A percentile compares a stretch with the other conserved stretches of the same genome.
Conservation (phyloP, 495 filamentous ascomycete genomes). For the Penicillium longicatenatum region DNA sequence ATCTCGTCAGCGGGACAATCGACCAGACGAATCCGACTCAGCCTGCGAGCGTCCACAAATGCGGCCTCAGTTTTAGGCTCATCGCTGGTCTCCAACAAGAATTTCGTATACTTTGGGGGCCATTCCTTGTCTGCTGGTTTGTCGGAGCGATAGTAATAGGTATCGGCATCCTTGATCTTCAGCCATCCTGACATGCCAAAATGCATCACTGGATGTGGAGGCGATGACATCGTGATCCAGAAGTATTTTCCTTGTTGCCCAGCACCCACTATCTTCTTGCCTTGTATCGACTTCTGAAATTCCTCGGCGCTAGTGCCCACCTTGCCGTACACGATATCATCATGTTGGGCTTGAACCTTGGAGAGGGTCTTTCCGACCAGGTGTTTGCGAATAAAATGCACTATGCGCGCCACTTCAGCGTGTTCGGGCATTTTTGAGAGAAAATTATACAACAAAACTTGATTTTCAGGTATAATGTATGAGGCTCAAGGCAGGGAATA, state of each 20-base stretch:
- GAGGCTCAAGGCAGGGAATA: background rate
- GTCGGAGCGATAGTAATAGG: constrained; percentile 73
- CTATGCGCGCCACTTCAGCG: constrained; percentile 82
- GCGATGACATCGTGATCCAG: constrained; percentile 72
- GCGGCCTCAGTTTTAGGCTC: constrained; percentile 68
- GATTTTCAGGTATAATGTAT: constrained; percentile 7
- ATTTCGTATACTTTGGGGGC: constrained; percentile 93
- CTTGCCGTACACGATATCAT: constrained; percentile 84
- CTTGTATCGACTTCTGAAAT: constrained; percentile 71
- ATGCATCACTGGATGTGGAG: constrained; percentile 90
- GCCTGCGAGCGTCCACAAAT: constrained; percentile 78
- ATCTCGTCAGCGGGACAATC: constrained; percentile 77
- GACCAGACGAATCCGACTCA: constrained; percentile 77
- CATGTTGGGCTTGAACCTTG: constrained; percentile 69
- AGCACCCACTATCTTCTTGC: constrained; percentile 73
- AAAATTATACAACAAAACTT: background rate
- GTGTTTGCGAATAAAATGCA: constrained; percentile 78
- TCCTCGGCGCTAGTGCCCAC: constrained; percentile 73
- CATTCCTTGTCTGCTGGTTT: constrained; percentile 65
- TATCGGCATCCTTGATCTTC: constrained; percentile 74
- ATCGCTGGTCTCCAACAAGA: constrained; percentile 66
- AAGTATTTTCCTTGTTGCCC: constrained; percentile 95
- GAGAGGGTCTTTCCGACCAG: constrained; percentile 80
- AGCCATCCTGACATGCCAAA: constrained; percentile 92
- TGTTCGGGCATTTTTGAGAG: constrained; percentile 72